A percentile compares a stretch with the other conserved stretches of the same genome.
phyloP scores from a whole-genome alignment of 805 yeast genomes.

The Aciculoconidium aculeatum region DNA sequence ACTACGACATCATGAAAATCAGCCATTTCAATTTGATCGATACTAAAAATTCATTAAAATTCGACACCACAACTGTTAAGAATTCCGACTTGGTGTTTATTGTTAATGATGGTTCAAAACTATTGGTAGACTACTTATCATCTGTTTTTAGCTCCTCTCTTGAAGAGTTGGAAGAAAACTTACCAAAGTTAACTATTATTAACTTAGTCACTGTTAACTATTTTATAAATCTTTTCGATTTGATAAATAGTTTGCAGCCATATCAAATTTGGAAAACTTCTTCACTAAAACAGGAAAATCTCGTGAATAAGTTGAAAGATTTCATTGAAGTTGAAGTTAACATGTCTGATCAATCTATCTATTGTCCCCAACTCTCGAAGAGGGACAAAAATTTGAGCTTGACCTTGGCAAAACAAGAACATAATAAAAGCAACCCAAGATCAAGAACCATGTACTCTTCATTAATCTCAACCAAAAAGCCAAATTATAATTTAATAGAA shows the following conservation, averaged over 20 bases:
- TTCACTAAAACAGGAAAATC: slow-evolving; percentile 20
- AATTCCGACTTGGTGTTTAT: slow-evolving; percentile 26
- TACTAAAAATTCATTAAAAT: slow-evolving; percentile 1
- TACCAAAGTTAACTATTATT: slow-evolving; percentile 29
- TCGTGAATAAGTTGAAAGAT: slow-evolving; percentile 19
- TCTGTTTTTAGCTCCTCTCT: slow-evolving; percentile 8
- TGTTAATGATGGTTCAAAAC: slow-evolving; percentile 34
- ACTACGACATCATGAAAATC: slow-evolving; percentile 10
- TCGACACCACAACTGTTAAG: slow-evolving; percentile 13
- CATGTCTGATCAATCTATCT: slow-evolving; percentile 3
- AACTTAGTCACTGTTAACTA: slow-evolving; percentile 37
- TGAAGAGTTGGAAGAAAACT: slow-evolving; percentile 4
- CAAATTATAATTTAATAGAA: slow-evolving; percentile 26
- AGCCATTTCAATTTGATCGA: slow-evolving; percentile 11
- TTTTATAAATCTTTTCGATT: slow-evolving; percentile 33
- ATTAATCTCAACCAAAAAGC: slow-evolving; percentile 15
- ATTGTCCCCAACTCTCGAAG: slow-evolving; percentile 4
- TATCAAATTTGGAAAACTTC: slow-evolving; percentile 36
- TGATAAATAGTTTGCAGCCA: slow-evolving; percentile 28
- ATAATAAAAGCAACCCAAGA: slow-evolving; percentile 3
- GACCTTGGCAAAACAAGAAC: slow-evolving; percentile 1
- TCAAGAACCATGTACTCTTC: slow-evolving; percentile 17
- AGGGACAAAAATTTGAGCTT: slow-evolving; percentile 7
- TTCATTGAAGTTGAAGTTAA: slow-evolving; percentile 23
- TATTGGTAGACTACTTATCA: slow-evolving; percentile 20